Percentiles rank a stretch among this genome's conserved stretches.
Conservation (phyloP, 805 yeast genomes). For the Cyberlindnera veronae region DNA sequence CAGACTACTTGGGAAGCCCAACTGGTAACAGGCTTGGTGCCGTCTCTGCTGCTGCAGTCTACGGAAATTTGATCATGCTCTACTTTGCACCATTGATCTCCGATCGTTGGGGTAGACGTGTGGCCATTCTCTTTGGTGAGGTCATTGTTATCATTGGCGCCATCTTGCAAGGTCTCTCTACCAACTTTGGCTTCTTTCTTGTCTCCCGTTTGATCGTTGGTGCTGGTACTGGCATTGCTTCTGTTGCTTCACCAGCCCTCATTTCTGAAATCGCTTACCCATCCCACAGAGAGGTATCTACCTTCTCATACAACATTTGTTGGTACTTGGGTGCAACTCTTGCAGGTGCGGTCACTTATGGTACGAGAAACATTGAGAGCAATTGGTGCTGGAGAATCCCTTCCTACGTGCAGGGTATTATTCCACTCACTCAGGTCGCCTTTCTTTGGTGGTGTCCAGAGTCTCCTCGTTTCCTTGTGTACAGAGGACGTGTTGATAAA, state of each 20-base stretch:
- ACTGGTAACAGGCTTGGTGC: slow-evolving; percentile 37
- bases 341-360: slow-evolving; percentile 29
- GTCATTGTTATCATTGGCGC: slow-evolving; percentile 20
- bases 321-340: slow-evolving; percentile 52
- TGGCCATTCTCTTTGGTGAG: slow-evolving; percentile 18
- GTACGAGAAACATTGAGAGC: slow-evolving; percentile 26
- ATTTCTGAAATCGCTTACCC: slow-evolving; percentile 51
- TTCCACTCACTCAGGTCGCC: slow-evolving; percentile 41
- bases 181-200: slow-evolving; percentile 27
- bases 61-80: slow-evolving; percentile 36
- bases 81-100: slow-evolving; percentile 28
- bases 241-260: slow-evolving; percentile 43
- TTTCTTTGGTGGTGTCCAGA: slow-evolving; percentile 40
- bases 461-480: slow-evolving; percentile 43
- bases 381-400: slow-evolving; percentile 53
- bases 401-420: slow-evolving; percentile 43
- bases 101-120: slow-evolving; percentile 42
- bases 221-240: slow-evolving; percentile 34
- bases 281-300: slow-evolving; percentile 36
- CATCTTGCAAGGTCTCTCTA: slow-evolving; percentile 23
- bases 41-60: slow-evolving; percentile 36
- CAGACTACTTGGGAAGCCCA: slow-evolving; percentile 35
- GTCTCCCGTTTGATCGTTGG: slow-evolving; percentile 43
- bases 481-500: slow-evolving; percentile 37
- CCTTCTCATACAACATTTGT: slow-evolving; percentile 44